Base-by-base conservation (phyloP, 2,329 filamentous ascomycete genomes). In the Paraphoma sp. region DNA sequence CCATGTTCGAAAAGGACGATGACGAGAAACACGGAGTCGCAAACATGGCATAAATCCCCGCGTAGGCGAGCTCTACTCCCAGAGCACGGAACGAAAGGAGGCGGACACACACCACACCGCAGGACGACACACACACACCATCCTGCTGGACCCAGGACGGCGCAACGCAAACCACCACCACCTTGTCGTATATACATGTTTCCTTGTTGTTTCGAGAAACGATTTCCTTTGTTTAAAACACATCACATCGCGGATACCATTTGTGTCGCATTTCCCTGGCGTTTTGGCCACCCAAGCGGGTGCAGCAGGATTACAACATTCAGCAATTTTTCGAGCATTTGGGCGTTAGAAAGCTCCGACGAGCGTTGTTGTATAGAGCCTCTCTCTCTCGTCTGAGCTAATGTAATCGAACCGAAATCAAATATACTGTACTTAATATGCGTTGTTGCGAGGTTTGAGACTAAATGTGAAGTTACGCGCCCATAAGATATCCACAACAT, bases 1-100 rank as follows among this genome's bases (percentile, higher is more conserved):
- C 68, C 56, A 80, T 83, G 65, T 84, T 83, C 57, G 78, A 80
- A 30, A 68, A 63, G 16, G 78, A 82, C 56, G 73, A 69, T 18
- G 78, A 83, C 17, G 71, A 69, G 48, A 74, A 75, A 63, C 64
- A 62, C 48, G 67, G 67, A 48, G 66, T 54, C 2, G 63, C 65
- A 48, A 64, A 61, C 50, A 67, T 69, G 57, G 70, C 67, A 40
- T 73, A 61, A 57, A 33, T 30, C 23, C 4, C 23, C 23, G 5
- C 23, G 23, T 5, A 5, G 23, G 23, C 23, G 23, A 23, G 23
- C 23, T 23, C 23, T 23, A 23, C 5, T 23, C 5, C 23, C 5
- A 23, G 23, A 23, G 23, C 23, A 36, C 3, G 33, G 10, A 9
- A 44, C 23, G 28, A 46, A 31, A 31, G 12, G 14, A 33, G 28